A percentile compares a stretch with the other conserved stretches of the same genome.
phyloP scores from a whole-genome alignment of 768 basidiomycete species.

The Leccinum pellstonianum region DNA sequence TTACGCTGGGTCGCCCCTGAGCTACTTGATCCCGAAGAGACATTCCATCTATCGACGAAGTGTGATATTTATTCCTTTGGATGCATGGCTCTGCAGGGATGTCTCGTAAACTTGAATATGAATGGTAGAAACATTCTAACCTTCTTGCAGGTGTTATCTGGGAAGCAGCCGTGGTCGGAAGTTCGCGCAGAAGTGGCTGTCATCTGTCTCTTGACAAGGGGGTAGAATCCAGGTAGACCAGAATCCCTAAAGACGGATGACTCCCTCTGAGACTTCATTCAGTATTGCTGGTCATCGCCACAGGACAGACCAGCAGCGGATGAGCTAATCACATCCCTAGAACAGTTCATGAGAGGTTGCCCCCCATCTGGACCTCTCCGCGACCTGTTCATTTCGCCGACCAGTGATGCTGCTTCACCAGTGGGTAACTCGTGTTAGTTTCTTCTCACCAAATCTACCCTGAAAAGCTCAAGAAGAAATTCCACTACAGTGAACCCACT shows the following conservation, averaged over 20 bases:
- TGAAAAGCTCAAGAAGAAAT: no score
- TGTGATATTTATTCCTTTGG: not conserved
- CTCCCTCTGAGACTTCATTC: not conserved
- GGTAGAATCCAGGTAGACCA: not conserved
- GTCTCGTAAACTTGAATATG: not conserved
- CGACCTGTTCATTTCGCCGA: no score
- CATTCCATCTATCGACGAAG: not conserved
- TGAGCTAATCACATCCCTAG: no score
- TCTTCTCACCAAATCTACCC: no score
- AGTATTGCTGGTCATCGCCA: not conserved
- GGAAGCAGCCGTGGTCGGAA: not conserved
- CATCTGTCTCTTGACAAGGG: not conserved
- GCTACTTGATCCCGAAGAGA: not conserved
- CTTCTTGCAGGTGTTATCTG: not conserved
- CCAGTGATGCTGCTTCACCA: no score
- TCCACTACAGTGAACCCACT: no score
- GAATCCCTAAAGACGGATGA: not conserved
- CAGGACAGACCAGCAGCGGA: no score
- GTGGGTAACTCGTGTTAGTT: no score
- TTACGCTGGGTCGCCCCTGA: not conserved
- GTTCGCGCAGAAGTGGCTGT: not conserved
- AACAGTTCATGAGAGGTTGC: no score
- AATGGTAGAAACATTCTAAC: not conserved
- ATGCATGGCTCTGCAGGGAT: not conserved
- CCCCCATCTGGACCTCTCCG: no score